Evolutionary conservation across 1,284 basidiomycete species (phyloP).

Genomic region (Marasmius sp.): DNA sequence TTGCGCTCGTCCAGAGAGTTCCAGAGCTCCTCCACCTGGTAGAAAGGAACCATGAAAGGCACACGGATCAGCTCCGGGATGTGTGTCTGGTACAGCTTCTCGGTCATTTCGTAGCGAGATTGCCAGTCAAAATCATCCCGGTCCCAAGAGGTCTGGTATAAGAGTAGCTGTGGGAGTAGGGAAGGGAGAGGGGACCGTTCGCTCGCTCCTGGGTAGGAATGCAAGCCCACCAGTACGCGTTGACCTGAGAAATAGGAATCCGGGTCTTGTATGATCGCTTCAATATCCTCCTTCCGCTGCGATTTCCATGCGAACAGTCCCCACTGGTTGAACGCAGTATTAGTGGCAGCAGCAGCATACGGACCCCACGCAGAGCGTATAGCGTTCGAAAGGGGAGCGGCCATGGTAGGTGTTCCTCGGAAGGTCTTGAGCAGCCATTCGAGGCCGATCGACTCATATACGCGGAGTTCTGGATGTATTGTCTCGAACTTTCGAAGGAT

Average conservation of each 20-base stretch:
- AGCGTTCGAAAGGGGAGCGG: not conserved
- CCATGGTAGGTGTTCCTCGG: not conserved
- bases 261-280: not conserved
- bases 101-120: not conserved
- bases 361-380: not conserved
- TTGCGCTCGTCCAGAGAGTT: not conserved
- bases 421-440: not conserved
- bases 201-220: not conserved
- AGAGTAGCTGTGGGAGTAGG: not conserved
- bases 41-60: not conserved
- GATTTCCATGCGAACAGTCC: not conserved
- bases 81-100: not conserved
- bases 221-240: not conserved
- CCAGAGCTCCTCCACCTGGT: not conserved
- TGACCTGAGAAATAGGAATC: not conserved
- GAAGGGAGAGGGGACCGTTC: not conserved
- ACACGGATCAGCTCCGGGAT: not conserved
- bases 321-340: not conserved
- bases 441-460: not conserved
- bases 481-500: not conserved
- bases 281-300: not conserved
- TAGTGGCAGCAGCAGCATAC: not conserved
- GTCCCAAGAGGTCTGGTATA: not conserved
- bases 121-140: not conserved
- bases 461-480: not conserved